Percentiles rank a stretch among this genome's conserved stretches.
Evolutionary conservation across 495 filamentous ascomycete genomes (phyloP).

Genomic region (Penicillium steckii): DNA sequence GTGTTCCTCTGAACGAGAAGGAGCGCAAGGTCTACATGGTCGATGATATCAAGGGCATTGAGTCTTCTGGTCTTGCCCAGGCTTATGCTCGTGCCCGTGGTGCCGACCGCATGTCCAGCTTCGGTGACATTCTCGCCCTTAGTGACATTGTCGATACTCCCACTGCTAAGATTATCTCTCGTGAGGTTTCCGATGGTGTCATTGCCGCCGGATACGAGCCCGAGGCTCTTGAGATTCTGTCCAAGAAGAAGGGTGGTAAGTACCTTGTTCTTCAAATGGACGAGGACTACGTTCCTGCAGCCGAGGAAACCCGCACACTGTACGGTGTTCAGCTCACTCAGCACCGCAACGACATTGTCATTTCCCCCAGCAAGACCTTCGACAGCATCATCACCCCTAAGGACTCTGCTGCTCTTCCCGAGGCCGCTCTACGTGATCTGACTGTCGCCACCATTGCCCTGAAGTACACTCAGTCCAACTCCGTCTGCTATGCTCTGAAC

Average conservation of each 20-base stretch:
- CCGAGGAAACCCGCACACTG: slow-evolving; percentile 77
- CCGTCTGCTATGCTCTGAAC: slow-evolving; percentile 94
- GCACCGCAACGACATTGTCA: slow-evolving; percentile 86
- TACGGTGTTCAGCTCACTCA: slow-evolving; percentile 86
- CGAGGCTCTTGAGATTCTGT: slow-evolving; percentile 85
- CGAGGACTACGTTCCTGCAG: slow-evolving; percentile 72
- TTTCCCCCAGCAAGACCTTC: slow-evolving; percentile 82
- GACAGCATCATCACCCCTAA: slow-evolving; percentile 80
- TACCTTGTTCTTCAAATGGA: slow-evolving; percentile 97
- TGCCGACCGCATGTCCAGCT: slow-evolving; percentile 95
- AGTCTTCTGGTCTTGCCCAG: slow-evolving; percentile 81
- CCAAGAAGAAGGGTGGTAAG: slow-evolving; percentile 97
- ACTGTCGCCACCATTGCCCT: slow-evolving; percentile 94
- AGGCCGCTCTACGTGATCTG: slow-evolving; percentile 81
- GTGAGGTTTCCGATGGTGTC: slow-evolving; percentile 96
- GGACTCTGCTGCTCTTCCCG: slow-evolving; percentile 66
- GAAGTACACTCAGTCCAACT: slow-evolving; percentile 98
- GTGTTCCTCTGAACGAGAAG: slow-evolving; percentile 75
- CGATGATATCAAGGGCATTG: slow-evolving; percentile 85
- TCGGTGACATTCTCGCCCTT: slow-evolving; percentile 93
- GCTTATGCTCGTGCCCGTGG: slow-evolving; percentile 94
- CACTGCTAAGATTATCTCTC: slow-evolving; percentile 94
- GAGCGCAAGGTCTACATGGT: slow-evolving; percentile 99
- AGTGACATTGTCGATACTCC: slow-evolving; percentile 84
- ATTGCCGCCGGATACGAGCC: slow-evolving; percentile 84